Percentiles rank a stretch among this genome's conserved stretches.
These are phyloP conservation scores for Candida lessepsii DNA, from an alignment of 805 yeast species.

Conservation along the genomic window DNA sequence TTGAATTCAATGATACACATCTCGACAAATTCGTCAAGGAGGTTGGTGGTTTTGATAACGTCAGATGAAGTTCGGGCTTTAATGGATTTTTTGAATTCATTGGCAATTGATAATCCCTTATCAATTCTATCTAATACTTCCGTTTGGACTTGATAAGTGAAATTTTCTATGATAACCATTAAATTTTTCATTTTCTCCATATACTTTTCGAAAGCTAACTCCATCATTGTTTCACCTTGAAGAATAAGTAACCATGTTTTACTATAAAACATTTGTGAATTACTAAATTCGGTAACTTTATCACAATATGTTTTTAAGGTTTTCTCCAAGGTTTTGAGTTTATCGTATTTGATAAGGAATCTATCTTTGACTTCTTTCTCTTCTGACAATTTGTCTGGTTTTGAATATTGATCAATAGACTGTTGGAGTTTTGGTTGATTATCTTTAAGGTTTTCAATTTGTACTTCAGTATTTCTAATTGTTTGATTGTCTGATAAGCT, in stretches of 20 bases:
- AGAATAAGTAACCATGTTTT: slow-evolving; percentile 9
- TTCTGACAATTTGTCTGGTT: no score
- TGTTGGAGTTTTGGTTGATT: no score
- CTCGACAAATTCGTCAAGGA: neutral
- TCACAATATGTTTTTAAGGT: neutral
- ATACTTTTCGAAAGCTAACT: slow-evolving; percentile 6
- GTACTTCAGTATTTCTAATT: no score
- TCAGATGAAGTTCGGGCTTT: neutral
- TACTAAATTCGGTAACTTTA: neutral
- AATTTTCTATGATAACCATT: neutral
- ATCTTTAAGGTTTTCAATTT: no score
- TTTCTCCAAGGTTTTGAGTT: neutral
- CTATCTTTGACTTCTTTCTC: neutral
- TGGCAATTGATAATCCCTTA: neutral
- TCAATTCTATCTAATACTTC: slow-evolving; percentile 1
- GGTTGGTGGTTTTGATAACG: neutral
- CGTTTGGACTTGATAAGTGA: neutral
- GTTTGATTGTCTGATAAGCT: no score
- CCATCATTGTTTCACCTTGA: slow-evolving; percentile 12
- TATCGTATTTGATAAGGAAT: neutral
- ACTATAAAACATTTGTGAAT: neutral
- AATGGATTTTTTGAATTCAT: neutral
- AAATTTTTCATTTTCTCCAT: slow-evolving; percentile 9
- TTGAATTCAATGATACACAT: slow-evolving; percentile 8
- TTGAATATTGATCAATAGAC: no score